phyloP scores from a whole-genome alignment of 2,329 filamentous ascomycete genomes.

The Teratosphaeria gauchensis region DNA sequence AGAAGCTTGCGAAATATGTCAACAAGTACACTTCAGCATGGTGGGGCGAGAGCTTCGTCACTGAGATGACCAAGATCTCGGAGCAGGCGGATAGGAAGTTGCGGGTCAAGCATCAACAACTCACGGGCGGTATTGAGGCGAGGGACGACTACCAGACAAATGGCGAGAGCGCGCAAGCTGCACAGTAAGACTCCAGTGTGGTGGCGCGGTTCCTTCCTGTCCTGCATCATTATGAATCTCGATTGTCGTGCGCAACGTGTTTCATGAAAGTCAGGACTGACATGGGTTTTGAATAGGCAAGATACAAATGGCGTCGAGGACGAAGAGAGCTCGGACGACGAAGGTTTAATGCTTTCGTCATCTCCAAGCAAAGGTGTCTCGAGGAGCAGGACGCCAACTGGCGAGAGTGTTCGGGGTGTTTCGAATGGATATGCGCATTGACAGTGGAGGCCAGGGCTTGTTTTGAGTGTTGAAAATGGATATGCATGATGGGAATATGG shows the following conservation, averaged over 20 bases:
- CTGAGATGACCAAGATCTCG: slow-evolving; percentile 60
- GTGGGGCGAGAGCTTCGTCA: slow-evolving; percentile 91
- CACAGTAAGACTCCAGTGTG: background rate
- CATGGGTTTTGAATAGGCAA: background rate
- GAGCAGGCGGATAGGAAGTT: slow-evolving; percentile 42
- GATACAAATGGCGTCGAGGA: background rate
- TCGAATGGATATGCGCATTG: background rate
- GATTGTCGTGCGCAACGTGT: background rate
- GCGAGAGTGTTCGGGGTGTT: background rate
- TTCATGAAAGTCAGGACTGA: background rate
- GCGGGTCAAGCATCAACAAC: slow-evolving; percentile 24
- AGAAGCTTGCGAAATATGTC: slow-evolving; percentile 87
- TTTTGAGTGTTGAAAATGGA: background rate
- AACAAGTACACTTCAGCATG: slow-evolving; percentile 95
- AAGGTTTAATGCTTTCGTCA: background rate
- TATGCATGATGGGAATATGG: background rate
- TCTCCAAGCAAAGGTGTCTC: background rate
- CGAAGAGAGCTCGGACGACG: background rate
- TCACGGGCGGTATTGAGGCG: slow-evolving; percentile 4
- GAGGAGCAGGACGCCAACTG: background rate
- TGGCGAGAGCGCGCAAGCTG: background rate
- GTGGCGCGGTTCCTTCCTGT: background rate
- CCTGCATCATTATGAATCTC: background rate
- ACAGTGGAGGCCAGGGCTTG: background rate
- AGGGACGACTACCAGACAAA: background rate